Evolutionary conservation across 345 rosid species (phyloP), one percentile per base, ranked within the genome.

Genomic region (Citropsis articulata): DNA sequence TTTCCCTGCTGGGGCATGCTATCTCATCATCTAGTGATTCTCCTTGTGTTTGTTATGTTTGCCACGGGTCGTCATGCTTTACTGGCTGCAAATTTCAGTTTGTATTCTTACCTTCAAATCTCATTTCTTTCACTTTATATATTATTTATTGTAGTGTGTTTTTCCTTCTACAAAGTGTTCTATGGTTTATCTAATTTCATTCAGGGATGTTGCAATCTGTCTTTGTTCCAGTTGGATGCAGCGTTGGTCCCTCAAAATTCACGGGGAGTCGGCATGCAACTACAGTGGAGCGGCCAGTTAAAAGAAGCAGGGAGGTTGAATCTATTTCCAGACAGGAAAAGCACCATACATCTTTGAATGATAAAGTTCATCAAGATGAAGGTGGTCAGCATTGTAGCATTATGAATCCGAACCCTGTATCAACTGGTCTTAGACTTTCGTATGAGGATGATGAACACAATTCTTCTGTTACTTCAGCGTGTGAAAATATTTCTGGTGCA

Each of bases 371-470:
- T 79, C 84, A 83, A 84, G 82, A 68, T 27, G 89, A 86, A 71
- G 84, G 79, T 38, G 84, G 83, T 78, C 83, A 81, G 22, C 81
- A 84, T 78, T 86, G 87, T 75, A 77, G 87, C 62, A 67, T 76
- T 69, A 76, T 84, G 79, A 90, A 91, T 73, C 90, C 88, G 48
- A 89, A 85, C 80, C 83, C 83, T 35, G 91, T 91, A 45, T 93
- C 97, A 8, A 91, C 90, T 59, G 95, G 95, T 72, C 82, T 91
- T 73, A 89, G 81, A 75, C 87, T 91, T n/a, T 90, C 94, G 1
- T 88, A 72, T 42, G 94, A 89, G 56, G 94, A 93, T 60, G 97
- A 93, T 75, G 92, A 88, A 72, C 91, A 79, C 72, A 93, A 93
- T 79, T 90, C 97, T 65, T 85, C 93, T 0, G 84, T 88, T 70